Evolutionary conservation across 148 eudicot genomes (phyloP).

Genomic region (Silene conica): DNA sequence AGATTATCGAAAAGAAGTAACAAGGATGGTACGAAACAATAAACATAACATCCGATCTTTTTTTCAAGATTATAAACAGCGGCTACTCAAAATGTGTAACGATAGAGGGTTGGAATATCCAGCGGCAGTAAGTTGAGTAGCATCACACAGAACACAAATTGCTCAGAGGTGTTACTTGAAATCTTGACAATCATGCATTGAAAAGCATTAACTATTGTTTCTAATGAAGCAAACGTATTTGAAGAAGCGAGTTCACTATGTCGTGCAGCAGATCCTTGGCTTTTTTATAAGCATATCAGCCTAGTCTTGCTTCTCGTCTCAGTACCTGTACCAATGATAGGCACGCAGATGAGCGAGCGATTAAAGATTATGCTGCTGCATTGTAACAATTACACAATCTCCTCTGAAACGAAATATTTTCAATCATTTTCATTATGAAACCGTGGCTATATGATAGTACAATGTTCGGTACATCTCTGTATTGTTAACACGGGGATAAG

Average conservation of each 20-base stretch:
- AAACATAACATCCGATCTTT: too few relatives aligned
- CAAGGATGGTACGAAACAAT: too few relatives aligned
- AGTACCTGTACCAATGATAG: constrained; percentile 50
- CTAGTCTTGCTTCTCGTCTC: constrained; percentile 75
- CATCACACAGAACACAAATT: not conserved
- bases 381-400: too few relatives aligned
- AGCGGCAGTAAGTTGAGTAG: not conserved
- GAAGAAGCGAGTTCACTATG: constrained; percentile 6
- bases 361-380: not conserved
- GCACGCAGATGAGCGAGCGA: not conserved
- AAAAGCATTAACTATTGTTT: not conserved
- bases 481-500: too few relatives aligned
- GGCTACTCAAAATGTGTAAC: too few relatives aligned
- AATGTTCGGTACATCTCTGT: too few relatives aligned
- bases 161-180: not conserved
- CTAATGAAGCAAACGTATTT: not conserved
- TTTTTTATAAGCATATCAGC: constrained; percentile 30
- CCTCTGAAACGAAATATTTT: too few relatives aligned
- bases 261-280: not conserved
- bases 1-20: too few relatives aligned
- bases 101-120: too few relatives aligned
- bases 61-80: too few relatives aligned
- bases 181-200: not conserved
- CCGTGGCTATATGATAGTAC: too few relatives aligned
- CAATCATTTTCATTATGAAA: too few relatives aligned